Evolutionary conservation across 495 filamentous ascomycete species (phyloP).

Genomic region (Aspergillus egyptiacus): DNA sequence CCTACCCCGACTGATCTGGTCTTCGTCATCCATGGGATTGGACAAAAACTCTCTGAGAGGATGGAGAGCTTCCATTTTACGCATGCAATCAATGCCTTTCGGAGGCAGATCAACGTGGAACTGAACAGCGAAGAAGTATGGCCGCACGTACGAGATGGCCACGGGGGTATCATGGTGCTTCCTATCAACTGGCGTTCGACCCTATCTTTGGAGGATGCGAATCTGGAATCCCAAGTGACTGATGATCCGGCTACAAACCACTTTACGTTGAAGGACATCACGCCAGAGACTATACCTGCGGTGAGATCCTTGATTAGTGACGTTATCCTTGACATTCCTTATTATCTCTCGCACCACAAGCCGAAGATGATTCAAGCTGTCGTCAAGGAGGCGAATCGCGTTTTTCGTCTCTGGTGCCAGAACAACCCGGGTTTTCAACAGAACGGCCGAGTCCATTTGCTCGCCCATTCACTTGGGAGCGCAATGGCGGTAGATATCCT

Average conservation of each 20-base stretch:
- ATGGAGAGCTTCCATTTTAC: conserved; percentile 97
- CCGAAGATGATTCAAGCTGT: conserved; percentile 89
- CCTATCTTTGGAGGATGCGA: conserved; percentile 74
- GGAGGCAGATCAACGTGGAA: conserved; percentile 82
- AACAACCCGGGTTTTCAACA: conserved; percentile 85
- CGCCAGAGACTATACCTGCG: conserved; percentile 80
- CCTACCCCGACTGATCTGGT: conserved; percentile 80
- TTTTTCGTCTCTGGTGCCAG: conserved; percentile 86
- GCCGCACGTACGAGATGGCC: conserved; percentile 62
- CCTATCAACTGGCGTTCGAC: conserved; percentile 86
- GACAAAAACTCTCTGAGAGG: conserved; percentile 91
- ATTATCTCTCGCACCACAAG: conserved; percentile 94
- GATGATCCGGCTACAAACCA: conserved; percentile 51
- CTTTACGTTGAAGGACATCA: conserved; percentile 83
- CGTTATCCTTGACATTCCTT: conserved; percentile 96
- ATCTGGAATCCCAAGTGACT: conserved; percentile 39
- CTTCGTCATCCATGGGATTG: conserved; percentile 90
- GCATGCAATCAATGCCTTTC: conserved; percentile 84
- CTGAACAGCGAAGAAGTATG: conserved; percentile 67
- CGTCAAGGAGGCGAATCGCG: conserved; percentile 84
- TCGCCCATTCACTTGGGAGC: conserved; percentile 89
- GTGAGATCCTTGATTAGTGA: conserved; percentile 88
- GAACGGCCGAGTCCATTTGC: conserved; percentile 77
- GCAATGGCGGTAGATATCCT: conserved; percentile 91
- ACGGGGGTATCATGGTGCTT: conserved; percentile 68